Evolutionary conservation across 1,139 yeast species (phyloP).

Genomic region (Eremothecium sinecaudum): DNA sequence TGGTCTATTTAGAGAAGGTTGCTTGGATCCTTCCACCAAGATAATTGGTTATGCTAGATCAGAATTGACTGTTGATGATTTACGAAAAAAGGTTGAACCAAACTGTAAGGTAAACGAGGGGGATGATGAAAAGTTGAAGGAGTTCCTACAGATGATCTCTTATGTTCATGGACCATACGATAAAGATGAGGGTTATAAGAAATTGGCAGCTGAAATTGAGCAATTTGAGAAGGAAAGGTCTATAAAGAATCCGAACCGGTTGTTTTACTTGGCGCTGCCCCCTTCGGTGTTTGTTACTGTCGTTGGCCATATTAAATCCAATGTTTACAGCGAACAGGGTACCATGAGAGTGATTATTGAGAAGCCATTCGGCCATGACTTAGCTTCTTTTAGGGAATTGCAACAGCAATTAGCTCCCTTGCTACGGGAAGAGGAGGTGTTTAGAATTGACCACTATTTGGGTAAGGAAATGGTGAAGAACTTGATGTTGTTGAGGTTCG

Average conservation of each 20-base stretch:
- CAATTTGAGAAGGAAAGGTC: conserved; percentile 45
- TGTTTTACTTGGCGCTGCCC: conserved; percentile 89
- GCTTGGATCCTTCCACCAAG: conserved; percentile 56
- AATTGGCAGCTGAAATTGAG: conserved; percentile 47
- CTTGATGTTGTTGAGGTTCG: conserved; percentile 78
- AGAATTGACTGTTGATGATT: conserved; percentile 54
- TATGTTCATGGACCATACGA: conserved; percentile 80
- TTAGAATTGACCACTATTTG: conserved; percentile 91
- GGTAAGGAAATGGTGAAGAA: conserved; percentile 98
- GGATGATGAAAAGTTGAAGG: conserved; percentile 41
- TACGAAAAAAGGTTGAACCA: conserved; percentile 55
- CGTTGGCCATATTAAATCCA: conserved; percentile 59
- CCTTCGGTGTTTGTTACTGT: conserved; percentile 84
- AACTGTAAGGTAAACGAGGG: conserved; percentile 53
- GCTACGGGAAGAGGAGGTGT: conserved; percentile 84
- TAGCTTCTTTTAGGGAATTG: conserved; percentile 64
- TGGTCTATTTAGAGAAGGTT: conserved; percentile 69
- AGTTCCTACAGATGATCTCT: conserved; percentile 54
- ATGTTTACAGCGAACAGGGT: conserved; percentile 61
- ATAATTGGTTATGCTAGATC: conserved; percentile 93
- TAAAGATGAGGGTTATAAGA: conserved; percentile 57
- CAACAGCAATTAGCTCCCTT: conserved; percentile 73
- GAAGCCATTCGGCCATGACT: conserved; percentile 95
- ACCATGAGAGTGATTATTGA: conserved; percentile 79
- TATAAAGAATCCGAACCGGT: conserved; percentile 51